phyloP scores from a whole-genome alignment of 306 rosid species.

The Castanea crenata region DNA sequence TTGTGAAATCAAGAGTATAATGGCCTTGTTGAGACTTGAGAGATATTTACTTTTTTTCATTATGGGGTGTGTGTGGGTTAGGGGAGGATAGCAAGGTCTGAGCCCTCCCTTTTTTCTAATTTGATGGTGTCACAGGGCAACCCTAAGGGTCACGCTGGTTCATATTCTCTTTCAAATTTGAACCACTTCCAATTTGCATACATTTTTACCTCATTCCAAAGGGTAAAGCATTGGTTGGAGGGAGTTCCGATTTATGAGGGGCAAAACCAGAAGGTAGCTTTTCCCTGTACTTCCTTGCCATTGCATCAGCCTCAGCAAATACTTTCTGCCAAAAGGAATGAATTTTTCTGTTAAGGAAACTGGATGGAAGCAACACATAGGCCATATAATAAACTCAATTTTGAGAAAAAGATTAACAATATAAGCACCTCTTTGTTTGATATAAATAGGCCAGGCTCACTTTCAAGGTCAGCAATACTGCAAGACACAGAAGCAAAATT shows the following conservation, averaged over 20 bases:
- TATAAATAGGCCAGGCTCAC: slow-evolving; percentile 82
- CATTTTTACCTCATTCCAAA: slow-evolving; percentile 59
- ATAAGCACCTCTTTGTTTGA: slow-evolving; percentile 66
- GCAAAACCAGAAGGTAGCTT: slow-evolving; percentile 43
- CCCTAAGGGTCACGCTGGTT: slow-evolving; percentile 5
- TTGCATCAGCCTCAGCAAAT: slow-evolving; percentile 65
- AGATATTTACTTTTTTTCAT: background rate
- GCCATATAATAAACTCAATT: background rate
- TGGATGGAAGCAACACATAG: slow-evolving; percentile 7
- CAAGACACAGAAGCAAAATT: slow-evolving; percentile 34
- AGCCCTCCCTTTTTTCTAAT: background rate
- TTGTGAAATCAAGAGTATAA: background rate
- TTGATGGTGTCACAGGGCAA: background rate
- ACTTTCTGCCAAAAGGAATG: slow-evolving; percentile 50
- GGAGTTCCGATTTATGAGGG: slow-evolving; percentile 27
- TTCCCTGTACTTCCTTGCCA: slow-evolving; percentile 77
- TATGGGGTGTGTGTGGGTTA: background rate
- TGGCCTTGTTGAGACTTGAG: background rate
- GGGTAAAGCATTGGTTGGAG: slow-evolving; percentile 30
- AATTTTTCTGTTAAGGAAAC: background rate
- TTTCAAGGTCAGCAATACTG: slow-evolving; percentile 94
- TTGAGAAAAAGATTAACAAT: background rate
- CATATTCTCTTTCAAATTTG: slow-evolving; percentile 58
- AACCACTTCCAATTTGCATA: slow-evolving; percentile 94
- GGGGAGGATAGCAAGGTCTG: background rate